A percentile compares a stretch with the other conserved stretches of the same genome.
Conservation (phyloP, 352 stramenopile genomes). For the Phytophthora ohioensis region DNA sequence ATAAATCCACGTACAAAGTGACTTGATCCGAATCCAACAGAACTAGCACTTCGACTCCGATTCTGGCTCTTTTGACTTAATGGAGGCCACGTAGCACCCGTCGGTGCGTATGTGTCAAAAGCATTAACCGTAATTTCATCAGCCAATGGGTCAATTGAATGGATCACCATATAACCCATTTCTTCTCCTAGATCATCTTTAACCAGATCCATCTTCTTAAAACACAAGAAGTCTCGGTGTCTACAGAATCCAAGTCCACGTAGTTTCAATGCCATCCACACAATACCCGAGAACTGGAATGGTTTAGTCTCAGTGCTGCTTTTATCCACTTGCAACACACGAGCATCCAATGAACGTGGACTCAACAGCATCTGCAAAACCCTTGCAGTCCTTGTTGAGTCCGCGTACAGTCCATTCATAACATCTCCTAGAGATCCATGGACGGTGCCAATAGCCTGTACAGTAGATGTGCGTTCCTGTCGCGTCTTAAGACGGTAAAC, state of each 20-base stretch:
- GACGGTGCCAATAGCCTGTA: conserved; percentile 70
- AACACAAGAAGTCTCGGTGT: conserved; percentile 78
- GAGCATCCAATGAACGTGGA: conserved; percentile 58
- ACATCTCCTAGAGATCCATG: conserved; percentile 72
- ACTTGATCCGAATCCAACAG: conserved; percentile 19
- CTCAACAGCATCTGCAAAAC: conserved; percentile 74
- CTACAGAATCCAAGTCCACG: conserved; percentile 62
- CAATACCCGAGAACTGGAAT: conserved; percentile 81
- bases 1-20: conserved; percentile 70
- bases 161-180: conserved; percentile 72
- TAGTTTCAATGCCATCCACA: conserved; percentile 73
- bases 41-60: conserved; percentile 31
- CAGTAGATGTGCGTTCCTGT: conserved; percentile 52
- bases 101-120: conserved; percentile 27
- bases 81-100: conserved; percentile 40
- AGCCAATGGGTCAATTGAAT: conserved; percentile 66
- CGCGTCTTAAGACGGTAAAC: conserved; percentile 62
- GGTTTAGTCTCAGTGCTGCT: conserved; percentile 62
- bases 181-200: conserved; percentile 72
- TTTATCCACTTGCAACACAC: conserved; percentile 77
- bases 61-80: conserved; percentile 10
- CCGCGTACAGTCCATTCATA: conserved; percentile 83
- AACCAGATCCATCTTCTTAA: conserved; percentile 79
- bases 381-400: conserved; percentile 70
- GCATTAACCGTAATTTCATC: conserved; percentile 34